These are phyloP conservation scores for Phalaenopsis aphrodite DNA, from an alignment of 106 monocot genomes.

Conservation along the genomic window DNA sequence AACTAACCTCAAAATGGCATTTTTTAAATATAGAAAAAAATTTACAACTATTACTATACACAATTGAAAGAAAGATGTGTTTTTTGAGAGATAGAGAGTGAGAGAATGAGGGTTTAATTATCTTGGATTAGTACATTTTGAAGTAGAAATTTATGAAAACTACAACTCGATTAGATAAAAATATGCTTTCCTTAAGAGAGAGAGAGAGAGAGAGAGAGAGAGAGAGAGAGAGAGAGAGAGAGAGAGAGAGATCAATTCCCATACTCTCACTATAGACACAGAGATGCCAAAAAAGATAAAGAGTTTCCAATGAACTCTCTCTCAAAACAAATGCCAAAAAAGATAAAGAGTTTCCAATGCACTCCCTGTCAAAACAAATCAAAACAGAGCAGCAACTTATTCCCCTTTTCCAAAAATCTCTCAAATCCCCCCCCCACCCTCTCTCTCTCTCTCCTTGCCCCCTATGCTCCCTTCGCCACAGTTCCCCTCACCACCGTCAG, in stretches of 20 bases:
- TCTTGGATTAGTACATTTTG: too few species aligned
- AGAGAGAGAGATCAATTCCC: too few species aligned
- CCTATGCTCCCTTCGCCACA: not conserved
- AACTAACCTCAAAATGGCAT: not conserved
- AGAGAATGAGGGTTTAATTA: not conserved
- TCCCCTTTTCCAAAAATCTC: not conserved
- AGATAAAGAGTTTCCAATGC: not conserved
- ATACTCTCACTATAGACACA: too few species aligned
- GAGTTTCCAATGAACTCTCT: not conserved
- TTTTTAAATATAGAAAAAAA: not conserved
- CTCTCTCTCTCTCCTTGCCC: not conserved
- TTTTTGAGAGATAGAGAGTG: not conserved
- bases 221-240: too few species aligned
- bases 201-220: too few species aligned
- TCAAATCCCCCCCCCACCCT: not conserved
- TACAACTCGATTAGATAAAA: too few species aligned
- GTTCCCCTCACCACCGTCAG: not conserved
- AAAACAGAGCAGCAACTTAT: not conserved
- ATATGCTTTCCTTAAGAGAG: too few species aligned
- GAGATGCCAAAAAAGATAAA: not conserved
- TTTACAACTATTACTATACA: not conserved
- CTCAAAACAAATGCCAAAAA: not conserved
- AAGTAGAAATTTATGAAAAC: too few species aligned
- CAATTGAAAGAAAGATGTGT: not conserved
- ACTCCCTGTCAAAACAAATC: not conserved